These are phyloP conservation scores for Neurospora pannonica DNA, from an alignment of 495 filamentous ascomycete species.

Conservation along the genomic window DNA sequence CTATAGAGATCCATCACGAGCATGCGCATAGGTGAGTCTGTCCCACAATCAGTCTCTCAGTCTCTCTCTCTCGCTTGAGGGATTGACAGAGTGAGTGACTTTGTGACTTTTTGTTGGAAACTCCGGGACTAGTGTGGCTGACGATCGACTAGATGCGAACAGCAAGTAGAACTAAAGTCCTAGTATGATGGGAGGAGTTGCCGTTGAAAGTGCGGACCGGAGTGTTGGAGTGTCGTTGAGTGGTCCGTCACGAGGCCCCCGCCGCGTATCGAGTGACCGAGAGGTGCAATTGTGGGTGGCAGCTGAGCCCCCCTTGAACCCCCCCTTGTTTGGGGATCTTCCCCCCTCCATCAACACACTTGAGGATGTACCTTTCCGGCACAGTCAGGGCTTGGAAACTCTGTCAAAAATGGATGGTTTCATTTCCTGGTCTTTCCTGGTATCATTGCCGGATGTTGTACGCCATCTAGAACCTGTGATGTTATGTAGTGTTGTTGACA, in stretches of 20 bases:
- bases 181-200: neutral
- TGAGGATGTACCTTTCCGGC: neutral
- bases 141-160: neutral
- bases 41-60: neutral
- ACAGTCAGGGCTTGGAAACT: neutral
- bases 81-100: neutral
- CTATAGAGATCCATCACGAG: neutral
- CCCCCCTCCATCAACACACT: neutral
- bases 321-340: conserved; percentile 2
- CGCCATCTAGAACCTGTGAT: neutral
- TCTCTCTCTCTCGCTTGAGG: neutral
- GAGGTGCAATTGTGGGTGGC: conserved; percentile 6
- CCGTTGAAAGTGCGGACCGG: neutral
- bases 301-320: conserved; percentile 16
- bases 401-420: neutral
- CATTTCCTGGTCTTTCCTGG: neutral
- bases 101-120: neutral
- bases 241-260: conserved; percentile 13
- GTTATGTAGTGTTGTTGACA: neutral
- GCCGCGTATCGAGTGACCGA: conserved; percentile 10
- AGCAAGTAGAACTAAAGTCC: neutral
- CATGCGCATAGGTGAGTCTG: neutral
- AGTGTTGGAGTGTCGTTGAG: neutral
- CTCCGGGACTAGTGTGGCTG: neutral
- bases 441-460: neutral